phyloP scores from a whole-genome alignment of 495 filamentous ascomycete species.

The Hypoxylon trugodes region DNA sequence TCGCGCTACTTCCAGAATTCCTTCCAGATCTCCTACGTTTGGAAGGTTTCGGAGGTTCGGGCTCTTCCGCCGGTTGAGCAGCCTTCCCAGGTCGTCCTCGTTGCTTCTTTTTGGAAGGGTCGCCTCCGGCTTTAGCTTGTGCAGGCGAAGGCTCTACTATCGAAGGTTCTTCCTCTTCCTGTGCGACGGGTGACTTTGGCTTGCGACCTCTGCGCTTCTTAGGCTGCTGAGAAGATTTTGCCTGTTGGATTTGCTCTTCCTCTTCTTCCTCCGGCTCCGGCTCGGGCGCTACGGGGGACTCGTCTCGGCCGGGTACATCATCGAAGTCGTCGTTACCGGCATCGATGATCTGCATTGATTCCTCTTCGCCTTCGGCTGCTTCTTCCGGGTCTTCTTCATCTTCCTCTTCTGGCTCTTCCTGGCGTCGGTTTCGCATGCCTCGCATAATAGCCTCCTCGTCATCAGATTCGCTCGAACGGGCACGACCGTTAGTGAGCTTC shows the following conservation, averaged over 20 bases:
- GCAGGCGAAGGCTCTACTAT: constrained; percentile 26
- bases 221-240: constrained; percentile 25
- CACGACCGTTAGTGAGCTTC: constrained; percentile 24
- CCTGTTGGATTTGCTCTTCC: constrained; percentile 31
- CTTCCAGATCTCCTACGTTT: constrained; percentile 39
- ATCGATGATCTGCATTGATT: constrained; percentile 50
- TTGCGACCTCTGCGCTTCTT: constrained; percentile 46
- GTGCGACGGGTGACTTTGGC: constrained; percentile 33
- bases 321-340: constrained; percentile 40
- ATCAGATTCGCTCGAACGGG: constrained; percentile 20
- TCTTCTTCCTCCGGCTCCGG: constrained; percentile 36
- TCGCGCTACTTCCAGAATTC: constrained; percentile 17
- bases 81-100: constrained; percentile 40
- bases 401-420: constrained; percentile 30
- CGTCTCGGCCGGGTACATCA: constrained; percentile 15
- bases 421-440: constrained; percentile 16
- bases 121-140: constrained; percentile 35
- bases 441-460: constrained; percentile 33
- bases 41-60: constrained; percentile 22
- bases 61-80: constrained; percentile 24
- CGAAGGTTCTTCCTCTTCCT: constrained; percentile 32
- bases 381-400: constrained; percentile 38
- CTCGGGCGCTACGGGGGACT: constrained; percentile 25
- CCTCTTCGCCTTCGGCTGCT: constrained; percentile 37
- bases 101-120: constrained; percentile 43